Base-by-base conservation (phyloP, 2,329 filamentous ascomycete genomes). In the Penicillium sp. region DNA sequence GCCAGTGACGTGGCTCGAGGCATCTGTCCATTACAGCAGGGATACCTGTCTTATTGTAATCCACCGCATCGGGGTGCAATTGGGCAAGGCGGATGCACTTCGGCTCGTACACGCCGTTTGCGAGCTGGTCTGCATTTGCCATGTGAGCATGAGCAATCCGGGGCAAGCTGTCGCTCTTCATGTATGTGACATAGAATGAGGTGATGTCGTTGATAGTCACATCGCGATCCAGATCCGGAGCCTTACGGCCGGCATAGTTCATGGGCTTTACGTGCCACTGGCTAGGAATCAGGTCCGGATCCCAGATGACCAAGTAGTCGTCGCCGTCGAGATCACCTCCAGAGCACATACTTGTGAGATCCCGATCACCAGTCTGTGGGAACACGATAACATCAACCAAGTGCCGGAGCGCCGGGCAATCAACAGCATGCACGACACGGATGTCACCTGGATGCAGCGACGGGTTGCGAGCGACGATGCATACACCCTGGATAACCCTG, bases 261-360 rank as follows among this genome's bases (percentile, higher is more conserved):
- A 98, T 96, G 0, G 95, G 88, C 0, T 83, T 78, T 37, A 85
- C 81, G 65, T 95, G 91, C 86, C 90, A 91, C 53, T 84, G 78
- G 1, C 75, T 65, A 0, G 91, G 91, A 28, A 96, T 80, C 6
- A 99, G 79, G 14, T 85, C 83, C 22, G 82, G 73, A 66, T 99
- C 93, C 94, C 95, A 99, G 48, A 97, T 89, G 5, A 98, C 87
- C 57, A 98, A 88, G 72, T 92, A 99, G 71, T 99, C 95, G 69
- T 99, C 95, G 0, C 95, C 95, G 71, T 99, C 95, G 0, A 99
- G 83, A 71, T 99, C 95, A 0, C 95, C 95, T 1, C 95, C 95
- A 4, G 95, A 96, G 64, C 95, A 92, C 94, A 98, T 98, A 69
- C 90, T 92, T 0, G 93, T 87, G 22, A 99, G 79, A 63, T 96